A percentile compares a stretch with the other conserved stretches of the same genome.
Conservation (phyloP, 148 eudicot species). For the Talinum fruticosum region DNA sequence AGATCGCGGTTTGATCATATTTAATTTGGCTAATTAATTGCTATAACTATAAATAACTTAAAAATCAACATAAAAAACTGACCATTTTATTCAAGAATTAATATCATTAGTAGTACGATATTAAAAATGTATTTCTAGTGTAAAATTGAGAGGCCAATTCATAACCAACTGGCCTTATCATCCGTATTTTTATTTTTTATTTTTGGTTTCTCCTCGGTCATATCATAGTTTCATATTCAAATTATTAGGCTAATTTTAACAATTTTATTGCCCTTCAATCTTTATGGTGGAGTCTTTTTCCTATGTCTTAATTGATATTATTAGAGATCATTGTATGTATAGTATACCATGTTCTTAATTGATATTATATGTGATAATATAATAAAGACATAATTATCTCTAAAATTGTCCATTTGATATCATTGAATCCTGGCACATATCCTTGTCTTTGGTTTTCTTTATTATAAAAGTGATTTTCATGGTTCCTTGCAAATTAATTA, state of each 20-base stretch:
- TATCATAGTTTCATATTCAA: slow-evolving; percentile 9
- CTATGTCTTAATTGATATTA: slow-evolving; percentile 5
- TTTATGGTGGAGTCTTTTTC: slow-evolving; percentile 7
- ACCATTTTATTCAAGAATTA: not conserved
- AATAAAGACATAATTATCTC: slow-evolving; percentile 7
- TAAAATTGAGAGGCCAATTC: slow-evolving; percentile 26
- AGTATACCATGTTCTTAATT: slow-evolving; percentile 21
- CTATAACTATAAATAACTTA: slow-evolving; percentile 14
- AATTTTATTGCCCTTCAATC: slow-evolving; percentile 5
- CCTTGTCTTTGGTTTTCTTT: not conserved
- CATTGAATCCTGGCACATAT: no score
- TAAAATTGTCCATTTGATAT: not conserved
- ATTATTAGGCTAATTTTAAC: slow-evolving; percentile 15
- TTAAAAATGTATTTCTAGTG: slow-evolving; percentile 11
- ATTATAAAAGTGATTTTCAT: not conserved
- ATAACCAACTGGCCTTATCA: slow-evolving; percentile 34
- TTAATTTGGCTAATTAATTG: slow-evolving; percentile 1
- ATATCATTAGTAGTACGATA: not conserved
- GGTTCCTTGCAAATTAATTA: no score
- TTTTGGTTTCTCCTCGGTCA: not conserved
- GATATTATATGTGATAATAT: slow-evolving; percentile 19
- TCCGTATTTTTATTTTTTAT: not conserved
- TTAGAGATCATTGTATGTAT: slow-evolving; percentile 21
- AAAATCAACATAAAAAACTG: not conserved
- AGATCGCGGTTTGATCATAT: slow-evolving; percentile 31